Evolutionary conservation across 371 early-diverging fungal species (phyloP), one percentile per base, ranked within the genome.

Genomic region (Mucor indicus): DNA sequence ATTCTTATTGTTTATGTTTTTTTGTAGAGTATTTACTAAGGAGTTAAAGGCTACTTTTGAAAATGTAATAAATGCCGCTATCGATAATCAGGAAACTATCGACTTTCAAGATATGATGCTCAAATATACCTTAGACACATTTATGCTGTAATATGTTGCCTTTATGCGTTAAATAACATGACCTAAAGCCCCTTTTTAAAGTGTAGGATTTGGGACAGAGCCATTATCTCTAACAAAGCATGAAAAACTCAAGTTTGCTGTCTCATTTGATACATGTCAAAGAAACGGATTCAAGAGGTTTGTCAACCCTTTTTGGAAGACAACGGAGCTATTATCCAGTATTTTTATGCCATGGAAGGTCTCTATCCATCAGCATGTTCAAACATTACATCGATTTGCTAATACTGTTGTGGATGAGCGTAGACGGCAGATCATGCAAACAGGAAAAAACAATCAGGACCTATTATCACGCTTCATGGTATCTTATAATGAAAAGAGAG

Each of bases 401-500:
- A 38, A 56, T 12, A 38, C 55, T 6, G 60, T 77, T 3, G 77
- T 79, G 36, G 51, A 60, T 15, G 45, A 63, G 19, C 67, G 79
- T 13, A 61, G 68, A 9, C n/a, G n/a, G n/a, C 21, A 52, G 24
- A 44, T 62, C 17, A 30, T 50, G 10, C 38, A 42, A 1, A 22
- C 48, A 4, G 63, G 57, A 16, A 24, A 41, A 19, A 19, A 10
- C 2, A 29, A 24, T 10, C 51, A 55, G 27, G 86, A 86, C 51
- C 40, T 87, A 9, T 50, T 86, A 39, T 64, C 72, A 4, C 62
- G 82, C 12, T 83, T 86, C 46, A 80, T 85, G 78, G 59, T 58
- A 23, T 65, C 72, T 25, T 53, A 50, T 11, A 76, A 83, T 50
- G 77, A 69, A 1, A 69, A 81, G 16, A 84, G 81, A 5, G 60